Conservation (phyloP, 2,329 filamentous ascomycete species). For the Aureobasidium sp. region DNA sequence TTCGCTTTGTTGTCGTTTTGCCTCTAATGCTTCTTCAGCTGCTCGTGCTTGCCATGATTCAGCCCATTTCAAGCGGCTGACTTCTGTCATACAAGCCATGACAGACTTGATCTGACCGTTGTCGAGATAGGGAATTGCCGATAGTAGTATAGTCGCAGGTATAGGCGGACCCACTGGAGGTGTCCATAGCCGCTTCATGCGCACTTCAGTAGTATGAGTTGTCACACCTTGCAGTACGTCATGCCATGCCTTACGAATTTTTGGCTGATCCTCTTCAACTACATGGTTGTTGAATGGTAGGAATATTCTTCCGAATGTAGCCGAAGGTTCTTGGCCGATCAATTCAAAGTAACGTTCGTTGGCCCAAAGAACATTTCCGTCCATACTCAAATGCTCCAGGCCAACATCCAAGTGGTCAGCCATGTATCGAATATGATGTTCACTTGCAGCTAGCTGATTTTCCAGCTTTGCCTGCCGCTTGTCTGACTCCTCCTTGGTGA, state of each 20-base stretch:
- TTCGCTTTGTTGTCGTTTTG: slow-evolving; percentile 30
- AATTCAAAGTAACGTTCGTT: slow-evolving; percentile 18
- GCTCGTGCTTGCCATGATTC: slow-evolving; percentile 26
- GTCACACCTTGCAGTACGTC: slow-evolving; percentile 29
- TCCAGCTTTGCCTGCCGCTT: neutral
- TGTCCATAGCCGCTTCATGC: slow-evolving; percentile 21
- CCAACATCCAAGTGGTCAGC: slow-evolving; percentile 17
- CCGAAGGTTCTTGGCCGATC: slow-evolving; percentile 26
- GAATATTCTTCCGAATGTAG: slow-evolving; percentile 21
- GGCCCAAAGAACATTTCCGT: slow-evolving; percentile 17
- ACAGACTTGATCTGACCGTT: slow-evolving; percentile 11
- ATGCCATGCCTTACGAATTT: slow-evolving; percentile 36
- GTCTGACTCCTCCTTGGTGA: slow-evolving; percentile 11
- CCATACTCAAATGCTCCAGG: slow-evolving; percentile 12
- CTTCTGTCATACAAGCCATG: slow-evolving; percentile 16
- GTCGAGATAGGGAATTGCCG: slow-evolving; percentile 8
- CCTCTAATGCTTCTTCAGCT: slow-evolving; percentile 32
- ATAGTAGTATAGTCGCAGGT: slow-evolving; percentile 2
- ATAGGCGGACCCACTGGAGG: neutral
- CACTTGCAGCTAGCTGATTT: slow-evolving; percentile 10
- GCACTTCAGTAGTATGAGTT: slow-evolving; percentile 38
- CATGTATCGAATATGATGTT: slow-evolving; percentile 16
- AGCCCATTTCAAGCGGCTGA: slow-evolving; percentile 18
- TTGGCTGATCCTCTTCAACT: slow-evolving; percentile 29
- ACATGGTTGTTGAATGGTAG: slow-evolving; percentile 40